phyloP scores from a whole-genome alignment of 176 grass and related monocot species.

The Carex myosuroides region DNA sequence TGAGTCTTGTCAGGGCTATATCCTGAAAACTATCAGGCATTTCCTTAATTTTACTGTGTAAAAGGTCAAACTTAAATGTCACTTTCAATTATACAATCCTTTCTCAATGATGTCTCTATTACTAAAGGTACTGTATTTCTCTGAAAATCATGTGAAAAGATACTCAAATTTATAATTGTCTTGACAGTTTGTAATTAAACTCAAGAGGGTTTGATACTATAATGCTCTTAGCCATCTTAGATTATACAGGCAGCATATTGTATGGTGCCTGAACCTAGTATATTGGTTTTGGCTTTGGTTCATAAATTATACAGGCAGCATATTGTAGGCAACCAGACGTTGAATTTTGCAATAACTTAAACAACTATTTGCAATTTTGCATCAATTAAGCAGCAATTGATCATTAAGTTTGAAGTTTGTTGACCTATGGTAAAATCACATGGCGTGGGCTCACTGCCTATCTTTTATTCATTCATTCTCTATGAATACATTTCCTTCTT shows the following conservation, averaged over 20 bases:
- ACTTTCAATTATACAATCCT: neutral
- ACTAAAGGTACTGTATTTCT: neutral
- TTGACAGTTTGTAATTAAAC: neutral
- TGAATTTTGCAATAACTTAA: neutral
- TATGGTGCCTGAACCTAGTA: neutral
- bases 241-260: too few relatives aligned
- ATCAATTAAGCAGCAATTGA: neutral
- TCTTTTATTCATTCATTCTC: neutral
- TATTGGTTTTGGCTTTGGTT: neutral
- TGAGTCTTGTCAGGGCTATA: neutral
- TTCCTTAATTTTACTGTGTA: neutral
- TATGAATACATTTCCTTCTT: neutral
- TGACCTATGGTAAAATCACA: neutral
- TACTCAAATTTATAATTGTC: neutral
- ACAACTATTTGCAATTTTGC: neutral
- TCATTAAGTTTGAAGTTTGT: neutral
- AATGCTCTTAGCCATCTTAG: neutral
- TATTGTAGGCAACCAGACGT: neutral
- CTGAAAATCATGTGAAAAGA: neutral
- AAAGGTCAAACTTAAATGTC: neutral
- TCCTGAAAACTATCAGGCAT: neutral
- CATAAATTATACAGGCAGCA: neutral
- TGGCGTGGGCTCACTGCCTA: neutral
- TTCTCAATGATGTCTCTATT: neutral
- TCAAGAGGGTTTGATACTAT: neutral